These are phyloP conservation scores for Mycena indigotica DNA, from an alignment of 768 basidiomycete species.

Conservation along the genomic window DNA sequence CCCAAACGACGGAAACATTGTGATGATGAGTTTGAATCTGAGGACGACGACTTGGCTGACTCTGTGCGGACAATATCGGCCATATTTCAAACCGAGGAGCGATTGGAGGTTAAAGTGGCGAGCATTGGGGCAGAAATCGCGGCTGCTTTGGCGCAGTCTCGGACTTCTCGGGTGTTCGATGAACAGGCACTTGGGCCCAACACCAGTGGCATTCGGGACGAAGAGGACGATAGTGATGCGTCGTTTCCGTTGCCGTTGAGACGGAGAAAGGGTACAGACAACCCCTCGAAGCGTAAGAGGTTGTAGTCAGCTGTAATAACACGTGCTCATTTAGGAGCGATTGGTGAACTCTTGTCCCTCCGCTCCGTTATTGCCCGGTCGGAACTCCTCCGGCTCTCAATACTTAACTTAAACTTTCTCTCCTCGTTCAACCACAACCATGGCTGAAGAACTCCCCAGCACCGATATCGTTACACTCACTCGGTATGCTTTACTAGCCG, in stretches of 20 bases:
- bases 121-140: constrained; percentile 81
- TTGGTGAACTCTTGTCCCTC: background rate
- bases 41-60: constrained; percentile 65
- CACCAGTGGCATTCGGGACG: constrained; percentile 45
- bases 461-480: constrained; percentile 93
- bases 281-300: constrained; percentile 62
- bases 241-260: constrained; percentile 72
- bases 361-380: constrained; percentile 2
- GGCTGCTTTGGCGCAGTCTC: constrained; percentile 76
- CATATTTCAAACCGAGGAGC: constrained; percentile 54
- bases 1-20: constrained; percentile 62
- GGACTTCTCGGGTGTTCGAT: constrained; percentile 54
- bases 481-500: no score
- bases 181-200: constrained; percentile 51
- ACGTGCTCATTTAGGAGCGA: background rate
- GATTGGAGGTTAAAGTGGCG: constrained; percentile 67
- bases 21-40: constrained; percentile 55
- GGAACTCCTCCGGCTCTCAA: constrained; percentile 7
- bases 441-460: constrained; percentile 70
- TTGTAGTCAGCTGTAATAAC: no score
- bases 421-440: constrained; percentile 21
- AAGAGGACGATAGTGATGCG: constrained; percentile 70
- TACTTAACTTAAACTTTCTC: constrained; percentile 24
- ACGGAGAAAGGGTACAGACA: constrained; percentile 64
- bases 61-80: constrained; percentile 77